A percentile compares a stretch with the other conserved stretches of the same genome.
phyloP scores from a whole-genome alignment of 2,329 filamentous ascomycete genomes.

The Rhynchosporium agropyri region DNA sequence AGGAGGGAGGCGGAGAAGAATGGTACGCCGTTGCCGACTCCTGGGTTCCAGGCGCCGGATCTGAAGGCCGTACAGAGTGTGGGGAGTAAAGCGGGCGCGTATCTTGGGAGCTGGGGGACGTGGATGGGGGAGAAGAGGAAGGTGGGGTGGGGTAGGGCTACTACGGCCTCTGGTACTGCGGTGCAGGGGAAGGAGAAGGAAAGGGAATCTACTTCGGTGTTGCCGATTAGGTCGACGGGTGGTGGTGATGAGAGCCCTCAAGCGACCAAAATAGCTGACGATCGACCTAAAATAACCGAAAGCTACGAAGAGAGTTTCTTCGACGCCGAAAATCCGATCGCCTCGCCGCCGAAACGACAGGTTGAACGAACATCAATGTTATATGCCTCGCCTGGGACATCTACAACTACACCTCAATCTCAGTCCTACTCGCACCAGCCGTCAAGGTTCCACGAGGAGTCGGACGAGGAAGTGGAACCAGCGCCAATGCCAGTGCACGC shows the following conservation, averaged over 20 bases:
- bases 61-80: conserved; percentile 50
- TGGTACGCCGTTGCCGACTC: conserved; percentile 27
- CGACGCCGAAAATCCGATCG: conserved; percentile 36
- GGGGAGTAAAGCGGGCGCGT: conserved; percentile 60
- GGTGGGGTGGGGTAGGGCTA: conserved; percentile 38
- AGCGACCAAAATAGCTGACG: conserved; percentile 30
- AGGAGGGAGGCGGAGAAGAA: conserved; percentile 41
- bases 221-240: conserved; percentile 1
- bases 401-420: background rate
- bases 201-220: conserved; percentile 17
- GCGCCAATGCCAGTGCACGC: background rate
- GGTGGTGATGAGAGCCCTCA: conserved; percentile 23
- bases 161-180: conserved; percentile 8
- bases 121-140: conserved; percentile 79
- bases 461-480: conserved; percentile 20
- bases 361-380: too few relatives aligned
- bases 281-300: conserved; percentile 35
- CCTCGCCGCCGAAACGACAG: conserved; percentile 1
- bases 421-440: conserved; percentile 15
- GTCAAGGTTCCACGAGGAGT: conserved; percentile 29
- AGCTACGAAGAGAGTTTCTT: conserved; percentile 42
- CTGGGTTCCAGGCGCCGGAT: conserved; percentile 40
- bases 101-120: conserved; percentile 68
- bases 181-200: conserved; percentile 31
- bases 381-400: background rate